A percentile compares a stretch with the other conserved stretches of the same genome.
Conservation (phyloP, 1,284 basidiomycete genomes). For the Tylopilus microsporus region DNA sequence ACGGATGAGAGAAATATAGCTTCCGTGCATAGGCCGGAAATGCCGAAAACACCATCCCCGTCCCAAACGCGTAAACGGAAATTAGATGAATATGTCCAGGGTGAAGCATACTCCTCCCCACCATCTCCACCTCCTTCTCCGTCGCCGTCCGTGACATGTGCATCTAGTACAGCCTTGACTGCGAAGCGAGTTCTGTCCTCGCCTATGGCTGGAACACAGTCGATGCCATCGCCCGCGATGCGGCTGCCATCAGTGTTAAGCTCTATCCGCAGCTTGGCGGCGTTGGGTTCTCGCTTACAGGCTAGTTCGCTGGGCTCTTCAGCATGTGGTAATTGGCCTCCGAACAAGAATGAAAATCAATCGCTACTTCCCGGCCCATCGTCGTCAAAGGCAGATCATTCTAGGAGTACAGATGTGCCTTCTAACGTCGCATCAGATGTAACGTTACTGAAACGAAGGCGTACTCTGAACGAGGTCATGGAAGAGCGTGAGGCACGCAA, state of each 20-base stretch:
- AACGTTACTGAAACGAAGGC: slow-evolving; percentile 42
- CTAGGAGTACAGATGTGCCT: neutral
- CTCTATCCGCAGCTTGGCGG: slow-evolving; percentile 13
- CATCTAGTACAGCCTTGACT: slow-evolving; percentile 5
- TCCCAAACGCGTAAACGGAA: slow-evolving; percentile 23
- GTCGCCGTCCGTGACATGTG: slow-evolving; percentile 12
- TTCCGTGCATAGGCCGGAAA: neutral
- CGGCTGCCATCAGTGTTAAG: slow-evolving; percentile 27
- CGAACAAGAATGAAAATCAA: neutral
- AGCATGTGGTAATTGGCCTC: neutral
- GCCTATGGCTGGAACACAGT: neutral
- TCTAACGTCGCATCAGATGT: neutral
- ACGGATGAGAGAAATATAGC: neutral
- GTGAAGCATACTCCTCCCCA: neutral
- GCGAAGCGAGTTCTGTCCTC: slow-evolving; percentile 12
- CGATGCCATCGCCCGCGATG: slow-evolving; percentile 2
- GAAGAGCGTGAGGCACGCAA: slow-evolving; percentile 46
- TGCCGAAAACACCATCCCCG: slow-evolving; percentile 17
- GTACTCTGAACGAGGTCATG: slow-evolving; percentile 52
- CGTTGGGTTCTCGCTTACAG: slow-evolving; percentile 1
- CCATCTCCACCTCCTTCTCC: slow-evolving; percentile 16
- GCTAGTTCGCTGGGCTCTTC: neutral
- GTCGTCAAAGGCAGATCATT: neutral
- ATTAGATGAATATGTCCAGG: slow-evolving; percentile 17
- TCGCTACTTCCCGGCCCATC: neutral